Evolutionary conservation across 306 rosid species (phyloP).

Genomic region (Benincasa hispida): DNA sequence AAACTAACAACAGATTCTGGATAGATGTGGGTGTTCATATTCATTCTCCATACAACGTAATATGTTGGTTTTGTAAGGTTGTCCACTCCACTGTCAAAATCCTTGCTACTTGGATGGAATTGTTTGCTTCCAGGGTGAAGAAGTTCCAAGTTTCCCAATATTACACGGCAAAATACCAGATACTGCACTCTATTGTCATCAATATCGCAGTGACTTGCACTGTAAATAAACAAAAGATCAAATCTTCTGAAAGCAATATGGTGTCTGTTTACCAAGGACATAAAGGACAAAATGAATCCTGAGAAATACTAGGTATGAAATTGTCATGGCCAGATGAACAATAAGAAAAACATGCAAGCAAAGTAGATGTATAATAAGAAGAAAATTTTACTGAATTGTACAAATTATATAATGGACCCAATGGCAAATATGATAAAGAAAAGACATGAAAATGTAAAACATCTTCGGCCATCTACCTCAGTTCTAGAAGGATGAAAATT

Average conservation of each 20-base stretch:
- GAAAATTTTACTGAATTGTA: neutral
- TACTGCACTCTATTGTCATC: slow-evolving; percentile 66
- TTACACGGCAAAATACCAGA: slow-evolving; percentile 67
- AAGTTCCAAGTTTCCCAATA: slow-evolving; percentile 72
- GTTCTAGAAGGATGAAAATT: neutral
- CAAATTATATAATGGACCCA: neutral
- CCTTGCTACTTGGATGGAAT: slow-evolving; percentile 53
- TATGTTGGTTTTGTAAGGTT: slow-evolving; percentile 46
- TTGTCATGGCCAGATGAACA: neutral
- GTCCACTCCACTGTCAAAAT: slow-evolving; percentile 84
- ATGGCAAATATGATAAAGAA: neutral
- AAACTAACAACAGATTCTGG: slow-evolving; percentile 76
- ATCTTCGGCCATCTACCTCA: neutral
- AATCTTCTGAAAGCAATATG: slow-evolving; percentile 14
- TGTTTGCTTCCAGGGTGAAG: slow-evolving; percentile 50
- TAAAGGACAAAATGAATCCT: neutral
- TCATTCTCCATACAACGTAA: slow-evolving; percentile 68
- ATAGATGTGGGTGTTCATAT: slow-evolving; percentile 63
- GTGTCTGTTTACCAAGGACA: slow-evolving; percentile 1
- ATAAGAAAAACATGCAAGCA: neutral
- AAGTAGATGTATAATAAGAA: neutral
- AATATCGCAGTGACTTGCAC: slow-evolving; percentile 64
- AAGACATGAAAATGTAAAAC: neutral
- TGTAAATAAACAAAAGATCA: slow-evolving; percentile 29
- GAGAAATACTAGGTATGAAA: neutral